Conservation (phyloP, 192 early-diverging fungal genomes). For the Mortierella claussenii region DNA sequence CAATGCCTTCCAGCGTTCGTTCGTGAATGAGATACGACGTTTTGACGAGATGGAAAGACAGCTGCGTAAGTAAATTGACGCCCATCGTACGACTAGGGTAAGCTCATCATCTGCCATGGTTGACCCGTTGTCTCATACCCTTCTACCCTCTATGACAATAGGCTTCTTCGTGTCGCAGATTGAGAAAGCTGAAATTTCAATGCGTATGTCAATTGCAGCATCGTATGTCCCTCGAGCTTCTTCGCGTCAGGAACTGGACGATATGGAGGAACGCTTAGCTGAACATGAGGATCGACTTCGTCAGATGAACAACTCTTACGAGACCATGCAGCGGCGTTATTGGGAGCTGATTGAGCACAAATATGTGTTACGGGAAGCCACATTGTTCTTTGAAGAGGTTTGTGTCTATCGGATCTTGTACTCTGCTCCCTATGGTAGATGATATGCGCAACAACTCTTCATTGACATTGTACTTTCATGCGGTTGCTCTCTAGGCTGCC, state of each 20-base stretch:
- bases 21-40: constrained; percentile 94
- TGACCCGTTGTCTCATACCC: too few species aligned
- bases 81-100: too few species aligned
- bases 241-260: constrained; percentile 92
- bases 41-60: constrained; percentile 98
- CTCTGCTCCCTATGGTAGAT: too few species aligned
- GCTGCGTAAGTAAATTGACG: constrained; percentile 88
- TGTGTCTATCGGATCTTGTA: background rate
- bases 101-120: too few species aligned
- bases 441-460: too few species aligned
- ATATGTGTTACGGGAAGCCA: constrained; percentile 90
- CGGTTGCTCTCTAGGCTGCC: constrained; percentile 38
- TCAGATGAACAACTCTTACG: constrained; percentile 89
- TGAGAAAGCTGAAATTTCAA: constrained; percentile 76
- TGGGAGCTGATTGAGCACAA: constrained; percentile 91
- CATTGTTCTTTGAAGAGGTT: constrained; percentile 84
- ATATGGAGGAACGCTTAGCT: constrained; percentile 82
- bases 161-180: constrained; percentile 87
- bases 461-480: too few species aligned
- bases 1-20: constrained; percentile 96
- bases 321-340: constrained; percentile 87
- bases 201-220: constrained; percentile 59
- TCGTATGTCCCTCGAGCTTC: constrained; percentile 69
- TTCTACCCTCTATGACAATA: constrained; percentile 37
- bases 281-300: constrained; percentile 86